These are phyloP conservation scores for Suhomyces panamericanus DNA, from an alignment of 1,139 yeast genomes.

Conservation along the genomic window DNA sequence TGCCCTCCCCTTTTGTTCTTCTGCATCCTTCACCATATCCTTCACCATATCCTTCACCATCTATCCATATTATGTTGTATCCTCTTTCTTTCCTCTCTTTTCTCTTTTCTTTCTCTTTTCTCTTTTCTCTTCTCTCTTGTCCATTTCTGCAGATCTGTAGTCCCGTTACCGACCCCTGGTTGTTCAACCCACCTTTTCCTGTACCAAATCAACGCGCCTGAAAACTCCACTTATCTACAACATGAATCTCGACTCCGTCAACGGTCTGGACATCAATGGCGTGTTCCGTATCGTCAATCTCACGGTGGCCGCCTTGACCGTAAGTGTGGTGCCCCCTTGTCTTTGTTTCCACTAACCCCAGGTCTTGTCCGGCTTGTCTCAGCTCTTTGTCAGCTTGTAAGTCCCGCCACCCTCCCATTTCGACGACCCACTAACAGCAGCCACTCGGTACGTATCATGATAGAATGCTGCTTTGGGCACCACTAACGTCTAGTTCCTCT, in stretches of 20 bases:
- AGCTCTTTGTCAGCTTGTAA: slow-evolving; percentile 57
- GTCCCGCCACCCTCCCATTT: slow-evolving; percentile 22
- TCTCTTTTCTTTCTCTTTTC: too few relatives aligned
- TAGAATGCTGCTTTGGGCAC: too few relatives aligned
- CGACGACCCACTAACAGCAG: slow-evolving; percentile 24
- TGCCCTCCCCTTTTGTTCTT: too few relatives aligned
- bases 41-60: too few relatives aligned
- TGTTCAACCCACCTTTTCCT: background rate
- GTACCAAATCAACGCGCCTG: slow-evolving; percentile 1
- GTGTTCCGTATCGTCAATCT: slow-evolving; percentile 66
- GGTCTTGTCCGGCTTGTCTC: slow-evolving; percentile 59
- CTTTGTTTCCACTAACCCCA: slow-evolving; percentile 31
- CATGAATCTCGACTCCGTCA: slow-evolving; percentile 19
- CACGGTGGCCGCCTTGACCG: slow-evolving; percentile 59
- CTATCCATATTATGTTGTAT: too few relatives aligned
- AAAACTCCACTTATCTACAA: slow-evolving; percentile 1
- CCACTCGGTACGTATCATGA: slow-evolving; percentile 32
- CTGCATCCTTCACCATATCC: too few relatives aligned
- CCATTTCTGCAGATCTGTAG: too few relatives aligned
- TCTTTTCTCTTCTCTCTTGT: too few relatives aligned
- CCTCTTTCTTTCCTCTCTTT: too few relatives aligned
- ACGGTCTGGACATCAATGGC: slow-evolving; percentile 41
- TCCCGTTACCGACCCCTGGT: background rate
- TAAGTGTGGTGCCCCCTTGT: slow-evolving; percentile 35
- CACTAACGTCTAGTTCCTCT: slow-evolving; percentile 41